These are phyloP conservation scores for Curvularia lunata DNA, from an alignment of 2,329 filamentous ascomycete species.

Conservation along the genomic window DNA sequence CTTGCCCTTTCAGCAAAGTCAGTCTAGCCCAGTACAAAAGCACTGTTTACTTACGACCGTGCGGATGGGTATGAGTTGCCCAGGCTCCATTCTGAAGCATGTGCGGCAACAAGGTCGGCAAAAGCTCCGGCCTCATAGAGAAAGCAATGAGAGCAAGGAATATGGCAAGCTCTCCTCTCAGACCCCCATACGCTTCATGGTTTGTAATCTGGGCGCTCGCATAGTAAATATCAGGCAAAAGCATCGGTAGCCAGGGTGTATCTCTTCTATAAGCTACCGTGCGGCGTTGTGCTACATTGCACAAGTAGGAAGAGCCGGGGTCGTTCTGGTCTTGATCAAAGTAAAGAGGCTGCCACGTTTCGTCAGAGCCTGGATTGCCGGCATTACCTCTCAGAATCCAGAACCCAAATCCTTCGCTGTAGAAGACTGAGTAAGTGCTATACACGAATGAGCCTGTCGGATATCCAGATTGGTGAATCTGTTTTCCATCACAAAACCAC, in stretches of 20 bases:
- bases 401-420: slow-evolving; percentile 29
- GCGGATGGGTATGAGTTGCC: slow-evolving; percentile 1
- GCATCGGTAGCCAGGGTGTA: slow-evolving; percentile 27
- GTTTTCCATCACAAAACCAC: slow-evolving; percentile 25
- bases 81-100: slow-evolving; percentile 30
- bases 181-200: not conserved
- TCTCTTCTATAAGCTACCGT: slow-evolving; percentile 19
- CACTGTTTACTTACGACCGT: slow-evolving; percentile 25
- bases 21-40: not conserved
- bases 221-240: slow-evolving; percentile 36
- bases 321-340: slow-evolving; percentile 29
- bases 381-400: slow-evolving; percentile 29
- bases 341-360: slow-evolving; percentile 27
- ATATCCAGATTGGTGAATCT: slow-evolving; percentile 10
- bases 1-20: slow-evolving; percentile 19
- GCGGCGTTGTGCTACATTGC: slow-evolving; percentile 20
- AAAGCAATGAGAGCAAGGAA: slow-evolving; percentile 42
- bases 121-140: slow-evolving; percentile 18
- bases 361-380: slow-evolving; percentile 4
- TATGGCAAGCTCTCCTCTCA: slow-evolving; percentile 44
- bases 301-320: slow-evolving; percentile 35
- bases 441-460: not conserved
- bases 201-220: not conserved
- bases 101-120: slow-evolving; percentile 21
- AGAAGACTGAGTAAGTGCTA: slow-evolving; percentile 33